Evolutionary conservation across 1,284 basidiomycete genomes (phyloP).

Genomic region (Sphagnurus paluster): DNA sequence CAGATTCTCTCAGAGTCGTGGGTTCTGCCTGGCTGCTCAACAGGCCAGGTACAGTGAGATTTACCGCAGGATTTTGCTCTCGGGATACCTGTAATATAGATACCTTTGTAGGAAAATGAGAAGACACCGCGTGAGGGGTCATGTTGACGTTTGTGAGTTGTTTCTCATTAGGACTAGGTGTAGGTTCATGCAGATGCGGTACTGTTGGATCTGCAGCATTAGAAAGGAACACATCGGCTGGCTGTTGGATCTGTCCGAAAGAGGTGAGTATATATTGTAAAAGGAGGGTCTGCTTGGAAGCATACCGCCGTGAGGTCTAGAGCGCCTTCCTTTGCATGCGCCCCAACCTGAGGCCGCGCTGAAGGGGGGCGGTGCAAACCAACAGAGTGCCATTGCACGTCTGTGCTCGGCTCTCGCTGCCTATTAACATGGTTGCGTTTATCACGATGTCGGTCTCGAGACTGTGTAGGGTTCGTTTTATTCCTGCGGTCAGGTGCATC

Average conservation of each 20-base stretch:
- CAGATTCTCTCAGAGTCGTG: slow-evolving; percentile 9
- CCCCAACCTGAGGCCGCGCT: too few relatives aligned
- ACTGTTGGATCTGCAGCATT: slow-evolving; percentile 3
- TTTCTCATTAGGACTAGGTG: slow-evolving; percentile 11
- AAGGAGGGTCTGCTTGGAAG: neutral
- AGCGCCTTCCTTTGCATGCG: slow-evolving; percentile 11
- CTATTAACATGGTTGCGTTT: too few relatives aligned
- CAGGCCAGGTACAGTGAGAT: slow-evolving; percentile 1
- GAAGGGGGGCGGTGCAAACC: too few relatives aligned
- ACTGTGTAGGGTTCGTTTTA: too few relatives aligned
- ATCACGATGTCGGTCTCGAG: too few relatives aligned
- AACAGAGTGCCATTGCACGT: too few relatives aligned
- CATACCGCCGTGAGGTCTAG: slow-evolving; percentile 7
- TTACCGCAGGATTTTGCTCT: neutral
- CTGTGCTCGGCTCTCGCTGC: too few relatives aligned
- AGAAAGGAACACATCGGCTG: neutral
- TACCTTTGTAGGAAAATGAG: slow-evolving; percentile 8
- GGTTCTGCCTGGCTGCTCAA: slow-evolving; percentile 12
- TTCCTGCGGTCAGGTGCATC: slow-evolving; percentile 15
- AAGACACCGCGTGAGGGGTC: slow-evolving; percentile 1
- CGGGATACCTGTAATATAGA: neutral
- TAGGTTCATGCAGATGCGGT: slow-evolving; percentile 7
- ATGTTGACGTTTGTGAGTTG: slow-evolving; percentile 3
- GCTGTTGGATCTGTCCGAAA: slow-evolving; percentile 2
- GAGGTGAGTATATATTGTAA: neutral